phyloP scores from a whole-genome alignment of 2,329 filamentous ascomycete genomes.

The Phialophora chinensis region DNA sequence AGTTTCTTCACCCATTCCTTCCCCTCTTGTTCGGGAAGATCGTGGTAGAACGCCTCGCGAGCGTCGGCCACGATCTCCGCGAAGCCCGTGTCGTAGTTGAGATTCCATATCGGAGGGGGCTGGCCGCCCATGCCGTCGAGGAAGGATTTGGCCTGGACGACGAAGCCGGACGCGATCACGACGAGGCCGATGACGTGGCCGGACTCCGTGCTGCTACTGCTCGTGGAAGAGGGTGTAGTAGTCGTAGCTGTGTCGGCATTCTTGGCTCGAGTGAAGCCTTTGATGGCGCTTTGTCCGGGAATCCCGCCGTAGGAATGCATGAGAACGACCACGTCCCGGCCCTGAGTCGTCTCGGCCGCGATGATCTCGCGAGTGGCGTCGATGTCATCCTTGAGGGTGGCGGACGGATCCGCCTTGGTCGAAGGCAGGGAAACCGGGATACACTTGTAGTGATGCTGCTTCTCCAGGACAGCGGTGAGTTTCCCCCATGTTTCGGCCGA shows the following conservation, averaged over 20 bases:
- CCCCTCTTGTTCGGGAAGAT: slow-evolving; percentile 54
- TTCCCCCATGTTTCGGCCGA: slow-evolving; percentile 47
- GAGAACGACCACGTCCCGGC: slow-evolving; percentile 55
- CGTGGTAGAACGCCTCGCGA: slow-evolving; percentile 58
- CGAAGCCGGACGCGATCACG: slow-evolving; percentile 55
- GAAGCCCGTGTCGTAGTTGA: slow-evolving; percentile 51
- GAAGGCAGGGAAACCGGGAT: slow-evolving; percentile 50
- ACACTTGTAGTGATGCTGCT: slow-evolving; percentile 44
- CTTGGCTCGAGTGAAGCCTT: slow-evolving; percentile 47
- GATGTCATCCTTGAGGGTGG: slow-evolving; percentile 53
- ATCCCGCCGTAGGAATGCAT: slow-evolving; percentile 59
- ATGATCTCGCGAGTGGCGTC: slow-evolving; percentile 49
- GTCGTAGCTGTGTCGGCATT: slow-evolving; percentile 7
- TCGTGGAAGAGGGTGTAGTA: slow-evolving; percentile 16
- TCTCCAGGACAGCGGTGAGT: slow-evolving; percentile 45
- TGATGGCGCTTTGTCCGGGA: slow-evolving; percentile 55
- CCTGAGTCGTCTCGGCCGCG: slow-evolving; percentile 44
- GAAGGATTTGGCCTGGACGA: slow-evolving; percentile 48
- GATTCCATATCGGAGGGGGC: slow-evolving; percentile 52
- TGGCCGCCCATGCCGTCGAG: slow-evolving; percentile 51
- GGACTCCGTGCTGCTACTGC: not conserved
- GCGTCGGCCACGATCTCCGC: slow-evolving; percentile 49
- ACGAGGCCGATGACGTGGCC: slow-evolving; percentile 55
- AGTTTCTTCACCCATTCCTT: slow-evolving; percentile 53
- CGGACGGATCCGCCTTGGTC: slow-evolving; percentile 43